Evolutionary conservation across 257 asterid genomes (phyloP).

Genomic region (Echium plantagineum): DNA sequence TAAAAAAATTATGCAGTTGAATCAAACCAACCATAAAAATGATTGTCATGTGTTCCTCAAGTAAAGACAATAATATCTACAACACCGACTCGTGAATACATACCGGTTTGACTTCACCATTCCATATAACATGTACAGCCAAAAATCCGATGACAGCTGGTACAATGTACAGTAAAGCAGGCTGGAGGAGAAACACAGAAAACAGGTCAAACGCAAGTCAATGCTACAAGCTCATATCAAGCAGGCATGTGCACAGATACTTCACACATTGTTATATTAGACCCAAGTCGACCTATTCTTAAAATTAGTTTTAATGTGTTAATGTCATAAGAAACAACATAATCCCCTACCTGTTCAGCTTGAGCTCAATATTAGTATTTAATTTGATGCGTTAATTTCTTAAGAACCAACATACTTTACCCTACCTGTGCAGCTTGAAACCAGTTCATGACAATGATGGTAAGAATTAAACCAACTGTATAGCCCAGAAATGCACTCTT

Average conservation of each 20-base stretch:
- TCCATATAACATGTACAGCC: constrained; percentile 85
- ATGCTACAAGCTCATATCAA: not conserved
- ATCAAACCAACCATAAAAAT: too few relatives aligned
- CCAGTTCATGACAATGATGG: constrained; percentile 94
- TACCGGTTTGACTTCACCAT: constrained; percentile 82
- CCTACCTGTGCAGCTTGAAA: constrained; percentile 97
- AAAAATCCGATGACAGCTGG: constrained; percentile 87
- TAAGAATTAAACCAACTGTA: constrained; percentile 50
- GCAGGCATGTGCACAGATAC: not conserved
- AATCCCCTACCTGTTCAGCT: constrained; percentile 60
- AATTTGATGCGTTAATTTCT: not conserved
- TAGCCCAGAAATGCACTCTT: constrained; percentile 89
- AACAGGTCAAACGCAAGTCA: not conserved
- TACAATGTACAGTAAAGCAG: constrained; percentile 85
- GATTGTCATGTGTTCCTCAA: not conserved
- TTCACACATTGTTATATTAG: not conserved
- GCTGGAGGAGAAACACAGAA: constrained; percentile 38
- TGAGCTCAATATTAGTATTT: not conserved
- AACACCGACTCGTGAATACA: constrained; percentile 15
- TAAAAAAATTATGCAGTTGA: too few relatives aligned
- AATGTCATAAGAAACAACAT: not conserved
- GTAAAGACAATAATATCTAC: not conserved
- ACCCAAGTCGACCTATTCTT: too few relatives aligned
- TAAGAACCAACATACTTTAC: constrained; percentile 1
- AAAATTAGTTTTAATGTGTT: not conserved